A percentile compares a stretch with the other conserved stretches of the same genome.
phyloP scores from a whole-genome alignment of 441 rosid genomes.

The Euphorbia celastroides region DNA sequence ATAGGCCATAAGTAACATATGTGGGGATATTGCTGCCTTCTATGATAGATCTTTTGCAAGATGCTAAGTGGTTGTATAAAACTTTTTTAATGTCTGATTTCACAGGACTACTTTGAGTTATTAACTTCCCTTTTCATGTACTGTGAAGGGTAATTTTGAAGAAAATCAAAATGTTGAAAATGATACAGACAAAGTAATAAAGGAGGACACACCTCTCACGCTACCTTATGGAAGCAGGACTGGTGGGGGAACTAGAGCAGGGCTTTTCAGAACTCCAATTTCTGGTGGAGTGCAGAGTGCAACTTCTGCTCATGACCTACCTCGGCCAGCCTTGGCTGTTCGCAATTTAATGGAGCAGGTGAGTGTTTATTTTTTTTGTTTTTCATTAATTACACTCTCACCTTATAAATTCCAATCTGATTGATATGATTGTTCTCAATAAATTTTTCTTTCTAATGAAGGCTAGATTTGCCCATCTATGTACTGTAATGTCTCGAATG shows the following conservation, averaged over 20 bases:
- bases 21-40: constrained; percentile 3
- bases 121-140: constrained; percentile 30
- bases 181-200: constrained; percentile 34
- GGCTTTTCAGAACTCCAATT: constrained; percentile 94
- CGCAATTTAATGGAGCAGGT: constrained; percentile 98
- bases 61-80: constrained; percentile 17
- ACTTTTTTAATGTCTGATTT: constrained; percentile 17
- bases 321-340: constrained; percentile 88
- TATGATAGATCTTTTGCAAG: constrained; percentile 4
- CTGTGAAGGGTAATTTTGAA: constrained; percentile 54
- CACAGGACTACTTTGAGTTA: constrained; percentile 25
- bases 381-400: constrained; percentile 1
- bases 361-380: constrained; percentile 17
- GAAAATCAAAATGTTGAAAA: constrained; percentile 27
- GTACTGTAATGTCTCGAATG: constrained; percentile 93
- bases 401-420: constrained; percentile 4
- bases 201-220: constrained; percentile 42
- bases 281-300: constrained; percentile 99
- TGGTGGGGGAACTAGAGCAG: constrained; percentile 73
- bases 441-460: constrained; percentile 28
- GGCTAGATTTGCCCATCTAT: constrained; percentile 98
- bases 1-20: neutral
- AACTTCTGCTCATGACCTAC: constrained; percentile 93
- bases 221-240: constrained; percentile 47
- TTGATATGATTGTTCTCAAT: constrained; percentile 10